phyloP scores from a whole-genome alignment of 257 asterid species.

The Petrea volubilis region DNA sequence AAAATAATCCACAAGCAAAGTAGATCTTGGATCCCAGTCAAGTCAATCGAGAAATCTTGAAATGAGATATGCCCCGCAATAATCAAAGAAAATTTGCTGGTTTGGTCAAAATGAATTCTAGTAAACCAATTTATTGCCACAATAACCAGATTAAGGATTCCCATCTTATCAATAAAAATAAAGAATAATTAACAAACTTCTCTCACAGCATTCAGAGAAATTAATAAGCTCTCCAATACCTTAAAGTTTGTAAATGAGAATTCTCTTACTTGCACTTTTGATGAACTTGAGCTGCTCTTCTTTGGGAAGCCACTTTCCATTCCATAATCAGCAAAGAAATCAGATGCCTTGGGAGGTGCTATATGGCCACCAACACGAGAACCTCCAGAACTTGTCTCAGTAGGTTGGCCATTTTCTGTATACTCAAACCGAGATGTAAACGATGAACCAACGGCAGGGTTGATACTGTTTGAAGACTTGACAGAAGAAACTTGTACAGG shows the following conservation, averaged over 20 bases:
- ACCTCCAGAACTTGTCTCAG: slow-evolving; percentile 71
- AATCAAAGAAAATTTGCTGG: no score
- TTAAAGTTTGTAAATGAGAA: slow-evolving; percentile 8
- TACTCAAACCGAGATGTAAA: slow-evolving; percentile 84
- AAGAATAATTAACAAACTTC: neutral
- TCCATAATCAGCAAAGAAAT: slow-evolving; percentile 88
- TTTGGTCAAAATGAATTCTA: neutral
- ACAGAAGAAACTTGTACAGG: slow-evolving; percentile 62
- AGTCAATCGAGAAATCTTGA: no score
- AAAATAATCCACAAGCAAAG: no score
- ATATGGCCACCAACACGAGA: slow-evolving; percentile 64
- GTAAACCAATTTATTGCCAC: neutral
- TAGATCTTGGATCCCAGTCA: neutral
- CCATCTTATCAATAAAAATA: neutral
- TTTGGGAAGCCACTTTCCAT: slow-evolving; percentile 83
- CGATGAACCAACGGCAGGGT: slow-evolving; percentile 49
- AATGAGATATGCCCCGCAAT: no score
- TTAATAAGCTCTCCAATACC: slow-evolving; percentile 16
- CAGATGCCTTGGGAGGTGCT: slow-evolving; percentile 78
- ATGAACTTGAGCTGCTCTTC: slow-evolving; percentile 65
- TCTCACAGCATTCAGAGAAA: slow-evolving; percentile 10
- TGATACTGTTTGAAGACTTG: slow-evolving; percentile 47
- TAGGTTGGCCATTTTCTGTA: slow-evolving; percentile 63
- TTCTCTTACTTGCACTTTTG: slow-evolving; percentile 72
- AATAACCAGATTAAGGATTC: slow-evolving; percentile 1